Evolutionary conservation across 257 asterid species (phyloP).

Genomic region (Rhazya stricta): DNA sequence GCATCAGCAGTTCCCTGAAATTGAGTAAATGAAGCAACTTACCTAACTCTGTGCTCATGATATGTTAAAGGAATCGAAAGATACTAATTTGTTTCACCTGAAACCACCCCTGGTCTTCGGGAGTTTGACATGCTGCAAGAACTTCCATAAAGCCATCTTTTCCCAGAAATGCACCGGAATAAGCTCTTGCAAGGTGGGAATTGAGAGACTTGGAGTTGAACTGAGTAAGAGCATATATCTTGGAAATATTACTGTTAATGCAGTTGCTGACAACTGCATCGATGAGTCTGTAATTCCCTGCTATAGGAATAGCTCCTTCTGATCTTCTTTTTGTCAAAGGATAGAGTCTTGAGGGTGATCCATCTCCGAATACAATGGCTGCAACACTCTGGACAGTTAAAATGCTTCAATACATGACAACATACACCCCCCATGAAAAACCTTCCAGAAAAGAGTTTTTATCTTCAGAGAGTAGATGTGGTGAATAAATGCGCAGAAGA

Average conservation of each 20-base stretch:
- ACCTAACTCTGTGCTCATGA: not conserved
- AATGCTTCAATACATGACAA: constrained; percentile 20
- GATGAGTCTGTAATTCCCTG: constrained; percentile 70
- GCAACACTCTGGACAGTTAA: constrained; percentile 72
- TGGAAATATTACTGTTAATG: constrained; percentile 76
- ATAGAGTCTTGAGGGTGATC: constrained; percentile 57
- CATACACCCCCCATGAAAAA: constrained; percentile 1
- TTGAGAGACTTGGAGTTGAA: constrained; percentile 84
- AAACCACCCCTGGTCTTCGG: constrained; percentile 72
- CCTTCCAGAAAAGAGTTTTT: not conserved
- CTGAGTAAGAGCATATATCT: constrained; percentile 80
- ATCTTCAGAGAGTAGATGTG: not conserved
- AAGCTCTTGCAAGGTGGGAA: constrained; percentile 84
- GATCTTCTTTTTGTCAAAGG: constrained; percentile 79
- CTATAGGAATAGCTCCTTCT: constrained; percentile 82
- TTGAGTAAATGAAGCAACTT: not conserved
- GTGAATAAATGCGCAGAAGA: not conserved
- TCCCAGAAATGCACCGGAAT: constrained; percentile 48
- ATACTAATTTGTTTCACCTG: constrained; percentile 38
- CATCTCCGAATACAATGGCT: constrained; percentile 88
- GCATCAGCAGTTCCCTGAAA: constrained; percentile 89
- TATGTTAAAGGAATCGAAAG: not conserved
- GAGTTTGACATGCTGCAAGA: constrained; percentile 77
- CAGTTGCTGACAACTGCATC: constrained; percentile 91
- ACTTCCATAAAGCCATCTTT: constrained; percentile 73